Evolutionary conservation across 192 early-diverging fungal species (phyloP).

Genomic region (Podila horticola): DNA sequence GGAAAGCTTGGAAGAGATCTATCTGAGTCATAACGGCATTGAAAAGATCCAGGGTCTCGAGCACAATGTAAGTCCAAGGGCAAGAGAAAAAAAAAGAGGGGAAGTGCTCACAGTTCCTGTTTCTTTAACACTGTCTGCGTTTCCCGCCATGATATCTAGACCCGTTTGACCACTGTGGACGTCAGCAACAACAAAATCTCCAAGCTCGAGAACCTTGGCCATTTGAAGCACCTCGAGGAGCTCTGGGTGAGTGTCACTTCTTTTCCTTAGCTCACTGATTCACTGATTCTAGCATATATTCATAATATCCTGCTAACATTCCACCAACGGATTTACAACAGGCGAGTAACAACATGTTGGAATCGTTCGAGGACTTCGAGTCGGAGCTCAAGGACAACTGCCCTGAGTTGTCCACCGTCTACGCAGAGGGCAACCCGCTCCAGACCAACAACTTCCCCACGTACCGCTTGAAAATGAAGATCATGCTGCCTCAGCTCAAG

Average conservation of each 20-base stretch:
- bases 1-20: slow-evolving; percentile 86
- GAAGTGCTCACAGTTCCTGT: background rate
- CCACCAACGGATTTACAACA: slow-evolving; percentile 20
- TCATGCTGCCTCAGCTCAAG: slow-evolving; percentile 82
- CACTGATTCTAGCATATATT: too few species aligned
- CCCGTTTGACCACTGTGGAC: slow-evolving; percentile 82
- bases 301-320: too few species aligned
- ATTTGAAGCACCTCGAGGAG: slow-evolving; percentile 80
- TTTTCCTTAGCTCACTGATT: background rate
- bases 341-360: slow-evolving; percentile 81
- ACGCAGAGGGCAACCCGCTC: slow-evolving; percentile 96
- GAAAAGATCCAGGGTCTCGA: slow-evolving; percentile 81
- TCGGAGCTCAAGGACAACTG: slow-evolving; percentile 66
- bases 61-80: slow-evolving; percentile 62
- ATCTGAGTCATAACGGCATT: slow-evolving; percentile 93
- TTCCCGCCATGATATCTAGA: slow-evolving; percentile 21
- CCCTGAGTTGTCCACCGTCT: slow-evolving; percentile 81
- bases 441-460: slow-evolving; percentile 77
- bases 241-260: slow-evolving; percentile 78
- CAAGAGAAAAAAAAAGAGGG: background rate
- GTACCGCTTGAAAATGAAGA: slow-evolving; percentile 90
- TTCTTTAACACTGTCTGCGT: background rate
- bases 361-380: slow-evolving; percentile 83
- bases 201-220: slow-evolving; percentile 77
- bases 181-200: slow-evolving; percentile 83